Evolutionary conservation across 257 asterid species (phyloP).

Genomic region (Lycium ferocissimum): DNA sequence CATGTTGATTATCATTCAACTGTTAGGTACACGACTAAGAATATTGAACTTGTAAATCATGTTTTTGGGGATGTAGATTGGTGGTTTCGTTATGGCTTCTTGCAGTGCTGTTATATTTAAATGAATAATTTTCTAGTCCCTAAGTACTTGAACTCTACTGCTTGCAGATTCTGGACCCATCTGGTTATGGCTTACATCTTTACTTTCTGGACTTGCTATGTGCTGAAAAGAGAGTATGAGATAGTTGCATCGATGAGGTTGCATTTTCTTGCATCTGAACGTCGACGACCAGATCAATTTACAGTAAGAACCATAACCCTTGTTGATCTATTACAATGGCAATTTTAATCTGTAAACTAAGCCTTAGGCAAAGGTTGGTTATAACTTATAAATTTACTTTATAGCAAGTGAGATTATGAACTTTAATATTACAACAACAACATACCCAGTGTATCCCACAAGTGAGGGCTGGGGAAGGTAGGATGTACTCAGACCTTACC

Average conservation of each 20-base stretch:
- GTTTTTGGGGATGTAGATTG: neutral
- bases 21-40: neutral
- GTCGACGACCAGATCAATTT: slow-evolving; percentile 93
- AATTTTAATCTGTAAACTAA: neutral
- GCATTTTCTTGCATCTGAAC: slow-evolving; percentile 86
- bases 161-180: slow-evolving; percentile 91
- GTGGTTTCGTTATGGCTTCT: neutral
- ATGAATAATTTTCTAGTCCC: slow-evolving; percentile 29
- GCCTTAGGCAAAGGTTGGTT: no score
- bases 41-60: neutral
- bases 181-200: slow-evolving; percentile 83
- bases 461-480: no score
- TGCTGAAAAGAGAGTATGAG: slow-evolving; percentile 76
- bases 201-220: slow-evolving; percentile 88
- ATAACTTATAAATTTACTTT: no score
- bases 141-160: slow-evolving; percentile 31
- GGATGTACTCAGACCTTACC: no score
- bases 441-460: no score
- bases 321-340: neutral
- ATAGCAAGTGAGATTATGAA: no score
- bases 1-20: neutral
- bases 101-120: slow-evolving; percentile 24
- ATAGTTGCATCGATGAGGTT: slow-evolving; percentile 78
- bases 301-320: slow-evolving; percentile 54
- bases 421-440: no score